Base-by-base conservation (phyloP, 352 stramenopile species). In the Pythium volutum region DNA sequence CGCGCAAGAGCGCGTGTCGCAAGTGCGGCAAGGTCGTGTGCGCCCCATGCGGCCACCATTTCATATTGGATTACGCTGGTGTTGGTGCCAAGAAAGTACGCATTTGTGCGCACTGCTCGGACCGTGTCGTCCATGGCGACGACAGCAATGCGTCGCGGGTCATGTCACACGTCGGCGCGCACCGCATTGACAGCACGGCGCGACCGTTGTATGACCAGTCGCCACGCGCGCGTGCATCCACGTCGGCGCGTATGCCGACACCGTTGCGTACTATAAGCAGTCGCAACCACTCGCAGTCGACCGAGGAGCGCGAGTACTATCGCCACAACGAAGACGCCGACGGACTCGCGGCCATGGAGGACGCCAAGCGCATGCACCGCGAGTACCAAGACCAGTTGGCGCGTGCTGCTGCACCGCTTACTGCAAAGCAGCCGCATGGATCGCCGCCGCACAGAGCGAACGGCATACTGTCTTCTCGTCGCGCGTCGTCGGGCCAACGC, bases 21-120 rank as follows among this genome's bases (percentile, higher is more conserved):
- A 91, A 91, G 55, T 93, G 84, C 54, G 82, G 80, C 11, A 80
- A 86, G 45, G 76, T 91, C 7, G 65, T 94, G 10, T 94, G 84
- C 55, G 81, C 74, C 1, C 59, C 67, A n/a, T 94, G 84, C 59
- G 69, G 71, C 11, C 64, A 73, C 47, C 64, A 76, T 27, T 88
- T 76, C 22, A 62, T 82, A 29, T 62, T 90, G 4, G 79, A 88
- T 56, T 79, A 82, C 34, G 74, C 64, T 0, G 70, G 65, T 1
- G 42, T 71, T 4, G 77, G 79, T 14, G 64, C 64, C 14, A 88
- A 83, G 62, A 89, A 89, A 66, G 76, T 89, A 45, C 74, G 74
- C n/a, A 84, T 93, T 36, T 93, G 83, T 36, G 33, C 72, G 8
- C 67, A 81, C 18, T 93, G 83, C 61, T 78, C 77, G 0, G 79